Conservation (phyloP, 2,329 filamentous ascomycete genomes). For the Trichoderma koningiopsis region DNA sequence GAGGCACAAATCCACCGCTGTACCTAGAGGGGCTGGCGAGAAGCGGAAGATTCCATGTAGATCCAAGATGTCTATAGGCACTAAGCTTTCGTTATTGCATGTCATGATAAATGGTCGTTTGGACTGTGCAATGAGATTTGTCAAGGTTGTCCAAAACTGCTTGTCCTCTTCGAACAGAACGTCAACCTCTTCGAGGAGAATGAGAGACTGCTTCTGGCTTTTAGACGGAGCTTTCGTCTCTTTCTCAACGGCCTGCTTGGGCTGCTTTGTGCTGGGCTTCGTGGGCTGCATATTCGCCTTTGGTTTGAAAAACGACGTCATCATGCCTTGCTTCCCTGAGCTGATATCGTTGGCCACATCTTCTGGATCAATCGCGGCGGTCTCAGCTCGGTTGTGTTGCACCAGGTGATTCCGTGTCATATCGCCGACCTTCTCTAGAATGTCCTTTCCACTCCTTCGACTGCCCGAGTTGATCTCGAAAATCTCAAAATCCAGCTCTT, state of each 20-base stretch:
- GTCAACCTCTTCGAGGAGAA: conserved; percentile 92
- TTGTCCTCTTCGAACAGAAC: conserved; percentile 94
- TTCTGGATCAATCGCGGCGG: conserved; percentile 35
- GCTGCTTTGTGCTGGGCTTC: conserved; percentile 33
- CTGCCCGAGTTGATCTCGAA: conserved; percentile 91
- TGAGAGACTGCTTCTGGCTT: conserved; percentile 87
- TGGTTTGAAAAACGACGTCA: conserved; percentile 78
- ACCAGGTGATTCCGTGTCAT: conserved; percentile 97
- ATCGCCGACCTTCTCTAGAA: conserved; percentile 89
- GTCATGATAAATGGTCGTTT: conserved; percentile 94
- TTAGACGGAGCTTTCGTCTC: conserved; percentile 42
- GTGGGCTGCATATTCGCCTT: conserved; percentile 42
- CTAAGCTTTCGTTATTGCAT: conserved; percentile 85
- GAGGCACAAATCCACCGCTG: conserved; percentile 78
- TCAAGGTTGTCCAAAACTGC: conserved; percentile 86
- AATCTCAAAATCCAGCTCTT: conserved; percentile 87
- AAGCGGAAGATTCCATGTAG: conserved; percentile 85
- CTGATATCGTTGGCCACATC: conserved; percentile 55
- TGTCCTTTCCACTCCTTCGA: conserved; percentile 83
- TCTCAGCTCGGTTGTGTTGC: conserved; percentile 47
- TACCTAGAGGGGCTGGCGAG: conserved; percentile 61
- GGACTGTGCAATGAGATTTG: conserved; percentile 76
- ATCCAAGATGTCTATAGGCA: conserved; percentile 74
- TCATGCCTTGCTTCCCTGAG: conserved; percentile 73
- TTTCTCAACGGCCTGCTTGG: conserved; percentile 31